Evolutionary conservation across 192 early-diverging fungal species (phyloP), one percentile per base, ranked within the genome.

Genomic region (Backusella circina): DNA sequence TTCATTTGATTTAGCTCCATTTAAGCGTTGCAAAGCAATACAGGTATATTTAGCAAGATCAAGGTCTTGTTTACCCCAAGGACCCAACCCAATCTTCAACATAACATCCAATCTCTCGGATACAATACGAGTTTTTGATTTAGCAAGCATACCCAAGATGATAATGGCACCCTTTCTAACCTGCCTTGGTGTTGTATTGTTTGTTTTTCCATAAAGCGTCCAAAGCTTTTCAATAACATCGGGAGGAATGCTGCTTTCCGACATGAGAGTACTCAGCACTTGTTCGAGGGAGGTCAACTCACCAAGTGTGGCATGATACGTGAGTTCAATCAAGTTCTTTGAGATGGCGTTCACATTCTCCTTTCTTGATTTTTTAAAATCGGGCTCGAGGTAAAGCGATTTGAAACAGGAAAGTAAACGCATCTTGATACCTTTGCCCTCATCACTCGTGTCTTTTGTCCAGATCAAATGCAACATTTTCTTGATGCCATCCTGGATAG

Each of bases 391-490:
- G 76, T 97, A 96, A 15, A 99, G 82, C 37, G 88, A 86, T 71
- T 86, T 79, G 75, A 94, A 99, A 71, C 92, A 90, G 36, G 91
- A 89, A 18, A 98, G 79, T 37, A 98, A 82, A 70, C 94, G 89
- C 38, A 89, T 84, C 9, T 90, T 90, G 16, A 93, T 86, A 36
- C 92, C 88, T 31, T 91, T 92, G 0, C 88, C 89, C 72, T 93
- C 91, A 79, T 93, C 92, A 50, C 83, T 85, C 35, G 86, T 90
- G 30, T 90, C 86, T 47, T 90, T 88, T 72, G 87, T 90, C 92
- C 92, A 99, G 23, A 99, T 92, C 57, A 99, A 92, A 80, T 99
- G 97, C 12, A 97, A 88, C 97, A 99, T 99, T 75, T 89, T 91
- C 47, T 91, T 88, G 67, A 98, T 91, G 37, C 97, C 98, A 30